Base-by-base conservation (phyloP, 306 rosid genomes). In the Acmispon strigosus region DNA sequence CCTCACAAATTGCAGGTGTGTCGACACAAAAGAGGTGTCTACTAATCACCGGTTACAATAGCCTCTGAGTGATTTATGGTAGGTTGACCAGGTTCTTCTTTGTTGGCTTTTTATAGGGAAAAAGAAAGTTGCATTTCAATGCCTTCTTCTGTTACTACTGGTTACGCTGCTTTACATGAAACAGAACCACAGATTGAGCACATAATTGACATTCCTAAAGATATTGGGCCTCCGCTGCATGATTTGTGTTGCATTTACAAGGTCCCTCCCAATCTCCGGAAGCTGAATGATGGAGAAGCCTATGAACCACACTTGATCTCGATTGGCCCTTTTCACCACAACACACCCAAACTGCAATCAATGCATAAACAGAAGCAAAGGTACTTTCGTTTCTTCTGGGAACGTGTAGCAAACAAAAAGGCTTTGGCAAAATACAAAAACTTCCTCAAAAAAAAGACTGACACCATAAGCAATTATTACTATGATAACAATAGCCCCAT, bases 301-400 rank as follows among this genome's bases (percentile, higher is more conserved):
- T 74, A 74, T 63, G 43, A 63, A 8, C 78, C 78, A 24, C 20
- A 12, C 8, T 63, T 74, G n/a, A 42, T 74, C 78, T 74, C 78
- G 42, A 74, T 74, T 10, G 78, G 77, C 57, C 78, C 78, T 42
- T 20, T 74, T 62, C 72, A 74, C 57, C 14, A 11, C 19, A 34
- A 29, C 1, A 62, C 39, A 7, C 4, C 32, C 11, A 69, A 74
- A 8, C 36, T 63, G 16, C 16, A 53, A 24, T 71, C 57, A 34
- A 29, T 63, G 14, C 56, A 63, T 3, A 51, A 6, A 2, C 72
- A 62, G 22, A 74, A 74, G 7, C 64, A 74, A 41, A 74, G 64
- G 34, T 74, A 74, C 6, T 74, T 63, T 9, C 65, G 15, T 42
- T 45, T 65, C 8, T 74, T 74, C 5, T 62, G 56, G 54, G 42